Conservation (phyloP, 805 yeast species). For the Yamadazyma tumulicola region DNA sequence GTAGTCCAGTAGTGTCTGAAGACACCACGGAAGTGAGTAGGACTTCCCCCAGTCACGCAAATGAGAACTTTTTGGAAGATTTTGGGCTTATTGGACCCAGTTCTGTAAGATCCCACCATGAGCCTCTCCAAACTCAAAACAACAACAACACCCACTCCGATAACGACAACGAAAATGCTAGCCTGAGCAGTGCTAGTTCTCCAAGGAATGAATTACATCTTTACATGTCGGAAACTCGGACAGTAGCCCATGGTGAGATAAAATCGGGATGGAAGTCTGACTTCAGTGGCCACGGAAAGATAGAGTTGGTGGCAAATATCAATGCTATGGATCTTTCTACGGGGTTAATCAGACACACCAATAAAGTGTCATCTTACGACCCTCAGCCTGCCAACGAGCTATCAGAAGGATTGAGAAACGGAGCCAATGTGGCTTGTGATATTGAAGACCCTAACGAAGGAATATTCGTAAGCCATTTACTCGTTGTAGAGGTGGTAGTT, state of each 20-base stretch:
- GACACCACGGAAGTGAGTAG: slow-evolving; percentile 17
- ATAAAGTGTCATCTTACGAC: slow-evolving; percentile 41
- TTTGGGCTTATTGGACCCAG: slow-evolving; percentile 15
- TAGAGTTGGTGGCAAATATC: slow-evolving; percentile 75
- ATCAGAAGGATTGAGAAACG: slow-evolving; percentile 27
- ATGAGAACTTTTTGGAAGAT: slow-evolving; percentile 25
- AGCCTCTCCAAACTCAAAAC: neutral
- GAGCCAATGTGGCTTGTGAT: slow-evolving; percentile 69
- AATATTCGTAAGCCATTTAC: slow-evolving; percentile 66
- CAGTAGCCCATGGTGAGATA: slow-evolving; percentile 74
- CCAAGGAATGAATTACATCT: slow-evolving; percentile 27
- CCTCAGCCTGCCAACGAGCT: slow-evolving; percentile 18
- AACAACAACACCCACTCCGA: neutral
- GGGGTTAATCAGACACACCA: slow-evolving; percentile 44
- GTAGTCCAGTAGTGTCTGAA: slow-evolving; percentile 10
- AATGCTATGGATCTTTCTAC: slow-evolving; percentile 58
- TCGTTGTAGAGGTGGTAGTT: slow-evolving; percentile 85
- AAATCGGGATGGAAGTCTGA: slow-evolving; percentile 96
- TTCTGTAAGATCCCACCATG: neutral
- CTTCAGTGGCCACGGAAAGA: slow-evolving; percentile 69
- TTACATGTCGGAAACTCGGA: slow-evolving; percentile 69
- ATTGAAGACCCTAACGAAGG: slow-evolving; percentile 80
- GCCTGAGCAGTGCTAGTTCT: slow-evolving; percentile 6
- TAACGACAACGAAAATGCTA: neutral
- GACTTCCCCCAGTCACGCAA: slow-evolving; percentile 21